These are phyloP conservation scores for Apiotrichum siamense DNA, from an alignment of 1,284 basidiomycete species.

Conservation along the genomic window DNA sequence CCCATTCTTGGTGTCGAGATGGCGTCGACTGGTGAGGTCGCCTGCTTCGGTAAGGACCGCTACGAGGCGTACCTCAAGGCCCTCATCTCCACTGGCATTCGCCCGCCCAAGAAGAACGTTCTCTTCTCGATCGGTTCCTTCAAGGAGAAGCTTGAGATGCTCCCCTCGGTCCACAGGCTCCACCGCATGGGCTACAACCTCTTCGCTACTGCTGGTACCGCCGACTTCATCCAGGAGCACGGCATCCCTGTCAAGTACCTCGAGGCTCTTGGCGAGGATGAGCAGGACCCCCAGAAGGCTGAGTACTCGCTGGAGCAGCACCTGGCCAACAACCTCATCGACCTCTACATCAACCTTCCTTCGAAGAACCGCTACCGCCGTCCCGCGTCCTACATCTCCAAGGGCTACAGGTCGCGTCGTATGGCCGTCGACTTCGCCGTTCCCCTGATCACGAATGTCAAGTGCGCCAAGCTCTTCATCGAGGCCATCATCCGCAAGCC, in stretches of 20 bases:
- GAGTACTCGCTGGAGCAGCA: conserved; percentile 94
- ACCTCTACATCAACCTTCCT: conserved; percentile 98
- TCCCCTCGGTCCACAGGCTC: conserved; percentile 95
- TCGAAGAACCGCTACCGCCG: conserved; percentile 98
- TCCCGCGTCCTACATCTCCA: conserved; percentile 92
- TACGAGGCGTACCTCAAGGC: conserved; percentile 98
- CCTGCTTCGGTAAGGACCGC: conserved; percentile 95
- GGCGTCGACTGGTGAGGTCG: conserved; percentile 99
- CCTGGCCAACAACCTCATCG: conserved; percentile 90
- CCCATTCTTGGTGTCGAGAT: conserved; percentile 99
- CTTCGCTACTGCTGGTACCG: conserved; percentile 93
- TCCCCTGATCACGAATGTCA: conserved; percentile 96
- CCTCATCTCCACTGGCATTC: conserved; percentile 90
- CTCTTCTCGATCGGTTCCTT: conserved; percentile 64
- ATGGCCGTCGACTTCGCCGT: conserved; percentile 99
- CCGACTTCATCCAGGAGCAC: conserved; percentile 80
- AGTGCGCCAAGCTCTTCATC: conserved; percentile 94
- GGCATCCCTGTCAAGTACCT: conserved; percentile 66
- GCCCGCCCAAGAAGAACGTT: conserved; percentile 65
- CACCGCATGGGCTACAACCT: conserved; percentile 90
- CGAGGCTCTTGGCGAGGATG: conserved; percentile 73
- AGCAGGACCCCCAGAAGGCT: conserved; percentile 74
- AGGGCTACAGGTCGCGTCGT: conserved; percentile 92
- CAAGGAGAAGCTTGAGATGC: conserved; percentile 94
- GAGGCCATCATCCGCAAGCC: conserved; percentile 90